Conservation (phyloP, 2,329 filamentous ascomycete species). For the Aspergillus fischeri region DNA sequence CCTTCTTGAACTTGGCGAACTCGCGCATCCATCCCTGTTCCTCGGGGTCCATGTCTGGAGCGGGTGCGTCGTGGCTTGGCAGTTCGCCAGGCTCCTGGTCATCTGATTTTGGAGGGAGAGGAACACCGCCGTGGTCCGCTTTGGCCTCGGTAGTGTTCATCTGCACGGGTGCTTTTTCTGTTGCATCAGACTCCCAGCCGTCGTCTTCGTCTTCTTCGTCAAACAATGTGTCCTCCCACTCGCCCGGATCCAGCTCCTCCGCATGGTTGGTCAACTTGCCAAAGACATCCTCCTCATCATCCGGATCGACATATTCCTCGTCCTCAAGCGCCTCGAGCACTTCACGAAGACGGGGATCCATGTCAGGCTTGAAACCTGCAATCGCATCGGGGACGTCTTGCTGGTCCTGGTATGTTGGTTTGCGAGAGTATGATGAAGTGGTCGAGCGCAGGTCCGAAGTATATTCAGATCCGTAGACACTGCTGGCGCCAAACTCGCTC, state of each 20-base stretch:
- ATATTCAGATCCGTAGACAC: conserved; percentile 44
- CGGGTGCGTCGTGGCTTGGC: conserved; percentile 34
- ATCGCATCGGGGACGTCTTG: conserved; percentile 90
- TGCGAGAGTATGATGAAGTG: conserved; percentile 70
- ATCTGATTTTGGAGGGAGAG: conserved; percentile 9
- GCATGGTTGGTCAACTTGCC: conserved; percentile 62
- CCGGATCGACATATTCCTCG: conserved; percentile 83
- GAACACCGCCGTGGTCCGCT: not conserved
- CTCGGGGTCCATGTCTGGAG: conserved; percentile 51
- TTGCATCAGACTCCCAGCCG: conserved; percentile 93
- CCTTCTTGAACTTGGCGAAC: conserved; percentile 91
- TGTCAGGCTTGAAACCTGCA: conserved; percentile 92
- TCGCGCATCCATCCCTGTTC: conserved; percentile 86
- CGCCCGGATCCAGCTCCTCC: conserved; percentile 70
- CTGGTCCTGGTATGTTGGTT: conserved; percentile 82
- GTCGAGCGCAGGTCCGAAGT: conserved; percentile 33
- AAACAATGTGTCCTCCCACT: conserved; percentile 66
- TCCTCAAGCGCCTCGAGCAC: conserved; percentile 92
- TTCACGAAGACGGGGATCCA: conserved; percentile 90
- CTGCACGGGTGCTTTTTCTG: conserved; percentile 65
- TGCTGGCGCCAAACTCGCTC: conserved; percentile 21
- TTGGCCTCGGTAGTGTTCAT: conserved; percentile 23
- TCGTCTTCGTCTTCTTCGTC: conserved; percentile 60
- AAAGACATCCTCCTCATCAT: conserved; percentile 80
- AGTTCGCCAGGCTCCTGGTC: conserved; percentile 28